A percentile compares a stretch with the other conserved stretches of the same genome.
These are phyloP conservation scores for grape (Vitis vinifera) DNA, from an alignment of 164 flowering plant species.

Conservation along the genomic window ASM3070453v1 NC_081816.1:245001-245500, in stretches of 20 bases:
- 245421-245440: not conserved
- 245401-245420: not conserved
- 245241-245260: slow-evolving; percentile 5
- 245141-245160: slow-evolving; percentile 5
- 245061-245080: too few relatives aligned
- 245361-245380: not conserved
- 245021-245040: too few relatives aligned
- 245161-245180: not conserved
- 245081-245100: too few relatives aligned
- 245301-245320: too few relatives aligned
- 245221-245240: slow-evolving; percentile 2
- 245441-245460: not conserved
- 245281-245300: too few relatives aligned
- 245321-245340: not conserved
- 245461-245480: not conserved
- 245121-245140: not conserved
- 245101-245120: too few relatives aligned
- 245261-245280: slow-evolving; percentile 4
- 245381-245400: not conserved
- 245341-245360: not conserved
- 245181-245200: slow-evolving; percentile 15
- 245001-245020: too few relatives aligned
- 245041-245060: too few relatives aligned
- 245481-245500: slow-evolving; percentile 10
- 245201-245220: slow-evolving; percentile 12